These are phyloP conservation scores for Oryza punctata DNA, from an alignment of 176 grass and related monocot species.

Conservation along the genomic window DNA sequence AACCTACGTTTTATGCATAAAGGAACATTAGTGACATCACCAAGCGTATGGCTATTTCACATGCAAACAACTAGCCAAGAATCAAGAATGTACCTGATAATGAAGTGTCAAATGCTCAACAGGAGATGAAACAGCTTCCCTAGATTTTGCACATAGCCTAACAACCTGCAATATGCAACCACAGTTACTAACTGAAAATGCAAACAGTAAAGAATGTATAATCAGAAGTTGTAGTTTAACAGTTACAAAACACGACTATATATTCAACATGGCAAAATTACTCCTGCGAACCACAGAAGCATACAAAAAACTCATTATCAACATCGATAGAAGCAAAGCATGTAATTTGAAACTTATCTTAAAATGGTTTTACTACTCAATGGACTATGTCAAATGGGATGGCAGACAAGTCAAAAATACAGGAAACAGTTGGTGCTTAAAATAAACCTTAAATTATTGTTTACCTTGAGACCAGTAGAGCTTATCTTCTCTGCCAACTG, in stretches of 20 bases:
- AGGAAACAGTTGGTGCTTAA: background rate
- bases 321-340: background rate
- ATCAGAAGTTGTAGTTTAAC: background rate
- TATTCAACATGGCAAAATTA: slow-evolving; percentile 17
- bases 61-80: slow-evolving; percentile 24
- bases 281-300: background rate
- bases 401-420: background rate
- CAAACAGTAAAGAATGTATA: background rate
- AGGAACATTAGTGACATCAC: background rate
- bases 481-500: slow-evolving; percentile 99
- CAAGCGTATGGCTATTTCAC: background rate
- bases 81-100: slow-evolving; percentile 76
- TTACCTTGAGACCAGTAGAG: slow-evolving; percentile 93
- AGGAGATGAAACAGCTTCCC: slow-evolving; percentile 97
- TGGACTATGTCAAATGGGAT: background rate
- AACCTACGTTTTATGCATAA: slow-evolving; percentile 58
- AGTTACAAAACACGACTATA: background rate
- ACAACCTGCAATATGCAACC: slow-evolving; percentile 65
- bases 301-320: background rate
- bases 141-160: slow-evolving; percentile 95
- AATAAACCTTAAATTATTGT: slow-evolving; percentile 10
- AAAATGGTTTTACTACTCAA: background rate
- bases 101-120: slow-evolving; percentile 99
- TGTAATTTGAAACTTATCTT: background rate
- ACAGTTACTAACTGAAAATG: slow-evolving; percentile 13